phyloP scores from a whole-genome alignment of 345 rosid genomes.

The Citrus glauca region DNA sequence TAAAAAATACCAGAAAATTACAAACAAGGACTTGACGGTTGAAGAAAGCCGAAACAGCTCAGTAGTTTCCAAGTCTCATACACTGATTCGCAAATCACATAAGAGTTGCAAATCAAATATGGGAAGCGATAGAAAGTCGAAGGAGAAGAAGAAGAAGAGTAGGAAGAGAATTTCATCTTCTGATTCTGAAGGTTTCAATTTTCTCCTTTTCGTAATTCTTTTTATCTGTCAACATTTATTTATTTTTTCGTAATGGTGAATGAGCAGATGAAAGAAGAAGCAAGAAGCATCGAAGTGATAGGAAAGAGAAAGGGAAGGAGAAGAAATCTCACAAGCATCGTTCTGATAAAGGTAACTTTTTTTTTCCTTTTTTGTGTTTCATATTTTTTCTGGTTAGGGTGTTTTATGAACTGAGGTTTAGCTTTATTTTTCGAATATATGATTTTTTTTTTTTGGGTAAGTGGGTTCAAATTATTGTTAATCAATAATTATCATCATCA shows the following conservation, averaged over 20 bases:
- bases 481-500: neutral
- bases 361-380: neutral
- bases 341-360: conserved; percentile 4
- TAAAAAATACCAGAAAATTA: neutral
- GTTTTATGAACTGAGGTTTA: neutral
- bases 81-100: neutral
- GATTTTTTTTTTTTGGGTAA: neutral
- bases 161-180: conserved; percentile 40
- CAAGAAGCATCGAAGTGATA: conserved; percentile 48
- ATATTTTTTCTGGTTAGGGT: neutral
- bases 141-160: conserved; percentile 51
- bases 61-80: neutral
- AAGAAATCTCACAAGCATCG: conserved; percentile 57
- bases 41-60: neutral
- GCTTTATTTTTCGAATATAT: neutral
- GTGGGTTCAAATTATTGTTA: neutral
- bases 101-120: conserved; percentile 15
- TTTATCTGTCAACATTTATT: neutral
- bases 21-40: neutral
- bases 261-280: conserved; percentile 51
- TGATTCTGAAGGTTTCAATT: conserved; percentile 32
- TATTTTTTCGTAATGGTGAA: neutral
- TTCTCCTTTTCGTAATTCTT: neutral
- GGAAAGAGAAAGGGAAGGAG: conserved; percentile 34
- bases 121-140: conserved; percentile 59